Conservation (phyloP, 139 green algal genomes). For the Tetraselmis chui region DNA sequence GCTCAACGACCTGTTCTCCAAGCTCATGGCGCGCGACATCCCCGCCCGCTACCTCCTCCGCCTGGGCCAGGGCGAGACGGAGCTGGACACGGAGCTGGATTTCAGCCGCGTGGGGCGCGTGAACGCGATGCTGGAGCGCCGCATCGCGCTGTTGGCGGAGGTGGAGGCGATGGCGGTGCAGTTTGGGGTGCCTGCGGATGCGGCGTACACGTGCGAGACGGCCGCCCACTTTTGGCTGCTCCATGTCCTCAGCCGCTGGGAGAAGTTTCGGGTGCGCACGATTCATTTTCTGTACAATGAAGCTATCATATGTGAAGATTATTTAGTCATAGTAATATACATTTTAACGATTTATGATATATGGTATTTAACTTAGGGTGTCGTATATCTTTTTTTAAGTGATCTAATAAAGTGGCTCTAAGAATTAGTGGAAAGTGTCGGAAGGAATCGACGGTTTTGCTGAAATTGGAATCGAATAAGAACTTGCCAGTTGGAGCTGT, state of each 20-base stretch:
- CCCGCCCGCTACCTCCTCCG: conserved; percentile 85
- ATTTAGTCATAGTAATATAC: too few relatives aligned
- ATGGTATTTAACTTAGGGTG: too few relatives aligned
- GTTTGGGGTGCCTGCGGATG: conserved; percentile 41
- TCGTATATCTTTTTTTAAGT: conserved; percentile 11
- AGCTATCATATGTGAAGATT: too few relatives aligned
- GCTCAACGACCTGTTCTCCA: conserved; percentile 91
- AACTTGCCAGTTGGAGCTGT: too few relatives aligned
- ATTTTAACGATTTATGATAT: too few relatives aligned
- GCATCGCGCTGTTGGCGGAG: conserved; percentile 84
- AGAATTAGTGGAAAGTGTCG: too few relatives aligned
- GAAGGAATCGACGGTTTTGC: too few relatives aligned
- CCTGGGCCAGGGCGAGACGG: conserved; percentile 87
- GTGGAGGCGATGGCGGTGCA: conserved; percentile 63
- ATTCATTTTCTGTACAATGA: too few relatives aligned
- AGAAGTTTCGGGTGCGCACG: conserved; percentile 55
- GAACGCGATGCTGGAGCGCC: conserved; percentile 87
- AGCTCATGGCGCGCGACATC: conserved; percentile 82
- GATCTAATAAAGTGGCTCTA: too few relatives aligned
- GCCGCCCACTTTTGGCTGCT: conserved; percentile 95
- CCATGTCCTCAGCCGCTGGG: conserved; percentile 84
- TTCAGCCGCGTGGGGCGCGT: conserved; percentile 83
- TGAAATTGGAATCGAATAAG: too few relatives aligned
- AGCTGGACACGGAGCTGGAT: conserved; percentile 83
- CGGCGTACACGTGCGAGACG: conserved; percentile 94